phyloP scores from a whole-genome alignment of 768 basidiomycete species.

The Paxillus rubicundulus region DNA sequence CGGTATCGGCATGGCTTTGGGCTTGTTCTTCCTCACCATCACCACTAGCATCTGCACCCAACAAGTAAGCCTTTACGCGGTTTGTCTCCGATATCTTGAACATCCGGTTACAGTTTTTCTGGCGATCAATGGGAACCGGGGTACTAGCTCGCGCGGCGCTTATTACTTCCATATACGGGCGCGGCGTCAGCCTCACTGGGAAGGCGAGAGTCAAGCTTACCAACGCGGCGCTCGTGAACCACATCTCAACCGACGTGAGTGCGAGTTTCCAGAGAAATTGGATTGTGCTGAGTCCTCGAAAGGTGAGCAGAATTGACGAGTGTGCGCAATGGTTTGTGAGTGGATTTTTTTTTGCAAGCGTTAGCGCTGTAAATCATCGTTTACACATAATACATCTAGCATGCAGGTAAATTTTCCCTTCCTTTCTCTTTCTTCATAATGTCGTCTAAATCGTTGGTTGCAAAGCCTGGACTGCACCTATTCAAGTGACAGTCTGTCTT shows the following conservation, averaged over 20 bases:
- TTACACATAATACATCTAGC: conserved; percentile 25
- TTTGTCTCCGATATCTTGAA: neutral
- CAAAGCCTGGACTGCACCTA: conserved; percentile 65
- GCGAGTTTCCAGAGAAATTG: no score
- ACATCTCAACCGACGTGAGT: conserved; percentile 64
- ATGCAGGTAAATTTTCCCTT: conserved; percentile 34
- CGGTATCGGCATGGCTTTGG: conserved; percentile 60
- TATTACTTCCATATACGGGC: conserved; percentile 69
- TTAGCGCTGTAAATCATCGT: neutral
- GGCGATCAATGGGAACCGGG: conserved; percentile 65
- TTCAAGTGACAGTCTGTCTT: conserved; percentile 59
- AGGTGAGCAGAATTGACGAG: conserved; percentile 56
- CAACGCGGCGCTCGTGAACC: conserved; percentile 59
- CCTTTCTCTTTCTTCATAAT: neutral
- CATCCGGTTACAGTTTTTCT: conserved; percentile 52
- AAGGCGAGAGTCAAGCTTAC: conserved; percentile 61
- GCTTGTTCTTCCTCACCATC: conserved; percentile 49
- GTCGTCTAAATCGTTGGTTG: neutral
- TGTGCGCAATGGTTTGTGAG: conserved; percentile 74
- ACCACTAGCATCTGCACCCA: conserved; percentile 57
- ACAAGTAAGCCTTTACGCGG: conserved; percentile 40
- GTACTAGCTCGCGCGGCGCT: conserved; percentile 63
- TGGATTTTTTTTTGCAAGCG: conserved; percentile 11
- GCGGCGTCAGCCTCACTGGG: conserved; percentile 61
- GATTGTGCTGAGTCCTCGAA: neutral